These are phyloP conservation scores for Fusarium pseudonygamai DNA, from an alignment of 2,329 filamentous ascomycete genomes.

Conservation along the genomic window DNA sequence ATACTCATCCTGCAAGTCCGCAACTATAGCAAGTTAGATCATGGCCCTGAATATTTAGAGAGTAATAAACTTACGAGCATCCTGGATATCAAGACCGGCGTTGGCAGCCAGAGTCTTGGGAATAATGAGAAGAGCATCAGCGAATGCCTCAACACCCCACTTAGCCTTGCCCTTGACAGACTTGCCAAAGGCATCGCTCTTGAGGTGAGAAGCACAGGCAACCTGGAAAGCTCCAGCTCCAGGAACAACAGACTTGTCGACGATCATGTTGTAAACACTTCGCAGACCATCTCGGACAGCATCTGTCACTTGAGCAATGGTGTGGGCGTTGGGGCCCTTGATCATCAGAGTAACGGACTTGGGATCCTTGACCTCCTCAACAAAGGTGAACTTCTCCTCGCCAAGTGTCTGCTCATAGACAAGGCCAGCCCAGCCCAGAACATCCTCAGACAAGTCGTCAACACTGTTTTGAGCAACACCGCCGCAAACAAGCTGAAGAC, in stretches of 20 bases:
- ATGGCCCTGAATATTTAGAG: neutral
- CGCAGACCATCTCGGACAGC: slow-evolving; percentile 94
- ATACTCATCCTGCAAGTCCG: slow-evolving; percentile 85
- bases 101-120: slow-evolving; percentile 98
- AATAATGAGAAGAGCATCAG: slow-evolving; percentile 92
- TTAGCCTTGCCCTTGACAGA: slow-evolving; percentile 98
- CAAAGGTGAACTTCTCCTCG: slow-evolving; percentile 98
- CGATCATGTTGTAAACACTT: slow-evolving; percentile 99
- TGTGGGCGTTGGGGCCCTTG: slow-evolving; percentile 97
- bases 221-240: slow-evolving; percentile 97
- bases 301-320: slow-evolving; percentile 95
- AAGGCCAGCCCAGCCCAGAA: slow-evolving; percentile 93
- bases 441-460: slow-evolving; percentile 86
- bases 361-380: slow-evolving; percentile 98
- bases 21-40: slow-evolving; percentile 65
- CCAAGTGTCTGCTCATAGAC: slow-evolving; percentile 98
- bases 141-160: slow-evolving; percentile 93
- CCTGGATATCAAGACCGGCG: slow-evolving; percentile 95
- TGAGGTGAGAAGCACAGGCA: slow-evolving; percentile 86
- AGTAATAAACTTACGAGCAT: slow-evolving; percentile 75
- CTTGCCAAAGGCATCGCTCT: slow-evolving; percentile 86
- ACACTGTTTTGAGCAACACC: slow-evolving; percentile 95
- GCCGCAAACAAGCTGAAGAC: slow-evolving; percentile 92
- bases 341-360: slow-evolving; percentile 98
- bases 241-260: slow-evolving; percentile 95